These are phyloP conservation scores for Aspergillus sp. DNA, from an alignment of 2,329 filamentous ascomycete species.

Conservation along the genomic window DNA sequence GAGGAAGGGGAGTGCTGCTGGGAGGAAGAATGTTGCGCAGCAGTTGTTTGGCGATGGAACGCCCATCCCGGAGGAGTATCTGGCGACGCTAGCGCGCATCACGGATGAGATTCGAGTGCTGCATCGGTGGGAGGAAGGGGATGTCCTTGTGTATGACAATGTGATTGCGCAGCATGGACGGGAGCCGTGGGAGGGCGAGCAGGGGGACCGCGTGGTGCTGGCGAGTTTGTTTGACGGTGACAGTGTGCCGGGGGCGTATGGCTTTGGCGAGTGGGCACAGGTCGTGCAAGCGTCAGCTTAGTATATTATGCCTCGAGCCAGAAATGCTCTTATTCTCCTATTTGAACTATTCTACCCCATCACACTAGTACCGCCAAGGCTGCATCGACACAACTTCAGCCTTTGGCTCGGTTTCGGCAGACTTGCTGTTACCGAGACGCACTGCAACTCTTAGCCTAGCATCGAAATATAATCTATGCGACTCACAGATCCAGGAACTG, in stretches of 20 bases:
- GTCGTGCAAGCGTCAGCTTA: conserved; percentile 42
- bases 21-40: conserved; percentile 34
- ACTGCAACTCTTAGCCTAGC: too few species aligned
- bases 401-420: too few species aligned
- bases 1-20: conserved; percentile 14
- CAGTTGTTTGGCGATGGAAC: conserved; percentile 50
- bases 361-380: too few species aligned
- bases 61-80: conserved; percentile 48
- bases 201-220: conserved; percentile 47
- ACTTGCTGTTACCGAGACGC: too few species aligned
- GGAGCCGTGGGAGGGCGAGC: conserved; percentile 50
- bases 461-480: too few species aligned
- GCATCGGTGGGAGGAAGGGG: conserved; percentile 49
- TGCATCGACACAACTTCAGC: too few species aligned
- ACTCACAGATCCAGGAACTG: too few species aligned
- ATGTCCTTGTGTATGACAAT: conserved; percentile 53
- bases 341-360: too few species aligned
- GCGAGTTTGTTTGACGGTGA: conserved; percentile 51
- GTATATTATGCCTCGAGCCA: too few species aligned
- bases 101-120: conserved; percentile 52
- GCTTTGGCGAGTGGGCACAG: conserved; percentile 46
- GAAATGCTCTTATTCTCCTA: too few species aligned
- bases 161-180: conserved; percentile 51
- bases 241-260: conserved; percentile 46
- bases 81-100: conserved; percentile 43